phyloP scores from a whole-genome alignment of 331 rosid species.

The Prunus yedoensis region DNA sequence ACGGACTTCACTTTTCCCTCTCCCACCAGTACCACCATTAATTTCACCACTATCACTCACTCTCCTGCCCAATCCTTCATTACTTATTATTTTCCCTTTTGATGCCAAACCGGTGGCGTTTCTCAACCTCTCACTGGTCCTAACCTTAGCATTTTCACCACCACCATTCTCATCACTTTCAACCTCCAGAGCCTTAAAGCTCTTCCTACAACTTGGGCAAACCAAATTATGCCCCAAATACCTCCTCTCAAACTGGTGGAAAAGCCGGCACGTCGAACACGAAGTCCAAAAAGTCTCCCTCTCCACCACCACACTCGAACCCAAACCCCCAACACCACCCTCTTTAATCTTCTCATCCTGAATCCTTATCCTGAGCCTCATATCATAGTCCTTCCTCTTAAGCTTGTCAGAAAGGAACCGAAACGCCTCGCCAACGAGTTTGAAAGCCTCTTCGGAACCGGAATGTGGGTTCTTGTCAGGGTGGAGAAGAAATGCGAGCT shows the following conservation, averaged over 20 bases:
- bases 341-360: constrained; percentile 49
- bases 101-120: constrained; percentile 5
- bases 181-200: constrained; percentile 68
- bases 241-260: constrained; percentile 81
- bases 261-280: constrained; percentile 64
- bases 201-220: constrained; percentile 72
- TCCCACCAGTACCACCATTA: constrained; percentile 9
- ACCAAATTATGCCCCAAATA: constrained; percentile 64
- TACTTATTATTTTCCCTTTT: constrained; percentile 10
- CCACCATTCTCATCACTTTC: constrained; percentile 25
- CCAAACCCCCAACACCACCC: constrained; percentile 2
- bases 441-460: constrained; percentile 74
- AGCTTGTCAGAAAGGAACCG: constrained; percentile 58
- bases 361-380: constrained; percentile 53
- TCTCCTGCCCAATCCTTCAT: neutral
- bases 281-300: constrained; percentile 77
- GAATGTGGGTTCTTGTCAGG: constrained; percentile 61
- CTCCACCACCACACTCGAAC: constrained; percentile 10
- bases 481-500: constrained; percentile 60
- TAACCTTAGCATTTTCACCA: constrained; percentile 18
- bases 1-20: constrained; percentile 22
- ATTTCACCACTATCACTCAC: constrained; percentile 16
- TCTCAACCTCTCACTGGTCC: constrained; percentile 31
- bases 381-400: constrained; percentile 61
- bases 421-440: constrained; percentile 67